These are phyloP conservation scores for Beauveria scarabaeidicola DNA, from an alignment of 2,329 filamentous ascomycete species.

Conservation along the genomic window DNA sequence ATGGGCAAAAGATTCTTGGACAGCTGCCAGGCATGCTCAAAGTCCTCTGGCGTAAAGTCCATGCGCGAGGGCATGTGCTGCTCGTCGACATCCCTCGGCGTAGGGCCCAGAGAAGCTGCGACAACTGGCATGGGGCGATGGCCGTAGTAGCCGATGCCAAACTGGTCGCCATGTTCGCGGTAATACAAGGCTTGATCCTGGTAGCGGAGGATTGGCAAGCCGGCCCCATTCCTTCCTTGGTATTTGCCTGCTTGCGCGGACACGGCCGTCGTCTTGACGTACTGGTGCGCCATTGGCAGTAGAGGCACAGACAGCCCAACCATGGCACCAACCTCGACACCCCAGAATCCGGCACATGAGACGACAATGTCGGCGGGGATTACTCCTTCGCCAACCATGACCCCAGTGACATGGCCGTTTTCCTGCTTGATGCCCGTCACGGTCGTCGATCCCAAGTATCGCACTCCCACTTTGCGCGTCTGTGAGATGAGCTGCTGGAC, in stretches of 20 bases:
- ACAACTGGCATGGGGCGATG: slow-evolving; percentile 53
- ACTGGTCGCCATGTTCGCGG: slow-evolving; percentile 53
- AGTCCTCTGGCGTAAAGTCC: slow-evolving; percentile 51
- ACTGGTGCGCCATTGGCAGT: slow-evolving; percentile 54
- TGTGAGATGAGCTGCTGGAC: slow-evolving; percentile 52
- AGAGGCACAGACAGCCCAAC: slow-evolving; percentile 48
- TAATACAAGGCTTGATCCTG: slow-evolving; percentile 59
- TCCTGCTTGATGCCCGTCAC: slow-evolving; percentile 48
- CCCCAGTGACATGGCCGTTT: slow-evolving; percentile 45
- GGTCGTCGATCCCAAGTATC: slow-evolving; percentile 45
- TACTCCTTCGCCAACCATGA: slow-evolving; percentile 37
- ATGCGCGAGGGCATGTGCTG: slow-evolving; percentile 56
- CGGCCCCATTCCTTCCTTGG: slow-evolving; percentile 36
- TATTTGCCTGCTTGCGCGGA: slow-evolving; percentile 31
- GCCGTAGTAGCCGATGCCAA: slow-evolving; percentile 56
- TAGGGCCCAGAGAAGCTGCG: slow-evolving; percentile 44
- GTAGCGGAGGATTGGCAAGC: slow-evolving; percentile 50
- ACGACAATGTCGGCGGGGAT: slow-evolving; percentile 52
- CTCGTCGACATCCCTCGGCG: slow-evolving; percentile 45
- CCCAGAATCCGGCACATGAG: slow-evolving; percentile 59
- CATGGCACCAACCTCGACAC: slow-evolving; percentile 56
- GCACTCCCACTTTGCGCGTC: slow-evolving; percentile 48
- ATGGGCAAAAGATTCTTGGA: slow-evolving; percentile 46
- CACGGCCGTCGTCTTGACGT: slow-evolving; percentile 51
- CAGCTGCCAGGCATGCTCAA: slow-evolving; percentile 50